Base-by-base conservation (phyloP, 495 filamentous ascomycete genomes). In the Gamarada debralockiae region DNA sequence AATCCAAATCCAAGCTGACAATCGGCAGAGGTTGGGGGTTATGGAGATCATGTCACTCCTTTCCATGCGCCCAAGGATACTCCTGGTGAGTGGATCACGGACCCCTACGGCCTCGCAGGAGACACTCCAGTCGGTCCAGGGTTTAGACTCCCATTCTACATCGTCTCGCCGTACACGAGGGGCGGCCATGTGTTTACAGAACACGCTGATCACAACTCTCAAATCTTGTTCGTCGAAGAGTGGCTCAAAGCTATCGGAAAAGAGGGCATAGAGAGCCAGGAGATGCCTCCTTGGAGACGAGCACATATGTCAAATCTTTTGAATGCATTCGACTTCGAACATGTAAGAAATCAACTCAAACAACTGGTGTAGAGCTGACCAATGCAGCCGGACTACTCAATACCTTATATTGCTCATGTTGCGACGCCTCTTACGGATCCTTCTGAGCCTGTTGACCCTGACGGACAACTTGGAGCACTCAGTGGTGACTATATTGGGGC, bases 161-260 rank as follows among this genome's bases (percentile, higher is more conserved):
- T 80, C 60, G 63, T 80, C 51, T 79, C 76, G 0, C 77, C 77
- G 0, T 80, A 75, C 75, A 79, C 77, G 20, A 72, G 77, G 25
- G 76, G 76, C 40, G 69, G 66, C 48, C 68, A 73, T n/a, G 76
- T 80, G 3, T 79, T 79, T 57, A 75, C 73, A 12, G 77, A 78
- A 60, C 69, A 74, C 22, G 72, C 72, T 31, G 77, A 80, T 56
- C 77, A 80, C 57, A 78, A 73, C 64, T 78, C 74, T 2, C 76
- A 78, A 57, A 77, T 80, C 25, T 62, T 75, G 45, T 80, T 80
- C 52, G n/a, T n/a, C n/a, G 77, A 80, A 62, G 46, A 77, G 57
- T 78, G 75, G 76, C 58, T 77, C 20, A 22, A 23, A 3, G 51
- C 51, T 12, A 14, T 38, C 1, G 64, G 64, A 15, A 53, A 65